Percentiles rank a stretch among this genome's conserved stretches.
phyloP scores from a whole-genome alignment of 148 eudicot genomes.

The Vaccinium vitisidaea region DNA sequence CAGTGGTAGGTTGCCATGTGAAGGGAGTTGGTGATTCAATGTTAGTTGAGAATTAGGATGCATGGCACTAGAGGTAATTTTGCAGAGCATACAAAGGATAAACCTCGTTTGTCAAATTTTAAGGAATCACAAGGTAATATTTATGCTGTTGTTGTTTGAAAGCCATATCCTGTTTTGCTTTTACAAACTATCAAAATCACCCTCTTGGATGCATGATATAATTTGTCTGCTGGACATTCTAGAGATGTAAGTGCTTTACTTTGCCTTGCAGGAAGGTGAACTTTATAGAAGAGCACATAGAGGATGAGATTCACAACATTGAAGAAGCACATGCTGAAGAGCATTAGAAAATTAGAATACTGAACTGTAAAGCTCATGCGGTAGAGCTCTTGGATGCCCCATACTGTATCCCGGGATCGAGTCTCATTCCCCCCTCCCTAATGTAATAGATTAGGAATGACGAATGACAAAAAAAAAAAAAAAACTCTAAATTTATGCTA shows the following conservation, averaged over 20 bases:
- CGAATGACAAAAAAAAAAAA: too few species aligned
- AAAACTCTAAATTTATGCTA: background rate
- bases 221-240: background rate
- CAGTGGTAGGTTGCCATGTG: background rate
- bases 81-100: background rate
- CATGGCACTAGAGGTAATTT: background rate
- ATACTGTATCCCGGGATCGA: too few species aligned
- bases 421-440: too few species aligned
- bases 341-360: too few species aligned
- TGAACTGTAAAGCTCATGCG: background rate
- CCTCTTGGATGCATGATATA: background rate
- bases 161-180: background rate
- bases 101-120: background rate
- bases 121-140: background rate
- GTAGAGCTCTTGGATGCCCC: too few species aligned
- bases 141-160: background rate
- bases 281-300: slow-evolving; percentile 89
- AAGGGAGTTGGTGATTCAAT: background rate
- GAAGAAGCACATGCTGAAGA: slow-evolving; percentile 93
- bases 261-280: slow-evolving; percentile 69
- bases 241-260: background rate
- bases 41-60: background rate
- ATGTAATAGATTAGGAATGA: too few species aligned
- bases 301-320: slow-evolving; percentile 76
- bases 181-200: background rate